These are phyloP conservation scores for Ilex paraguariensis DNA, from an alignment of 305 asterid genomes.

Conservation along the genomic window DNA sequence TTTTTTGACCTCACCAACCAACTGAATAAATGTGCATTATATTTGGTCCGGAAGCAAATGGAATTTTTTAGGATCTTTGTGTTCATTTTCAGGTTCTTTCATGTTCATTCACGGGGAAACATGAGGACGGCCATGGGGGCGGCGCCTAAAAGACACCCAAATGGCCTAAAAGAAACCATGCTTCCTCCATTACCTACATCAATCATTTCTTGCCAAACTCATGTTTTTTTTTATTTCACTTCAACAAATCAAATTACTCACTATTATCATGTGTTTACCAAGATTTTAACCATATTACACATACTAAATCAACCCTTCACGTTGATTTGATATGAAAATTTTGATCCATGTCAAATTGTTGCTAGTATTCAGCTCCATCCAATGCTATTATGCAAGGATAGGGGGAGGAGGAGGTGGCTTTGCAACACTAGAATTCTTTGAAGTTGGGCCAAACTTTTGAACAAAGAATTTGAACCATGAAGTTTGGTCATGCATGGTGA, in stretches of 20 bases:
- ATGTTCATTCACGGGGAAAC: slow-evolving; percentile 3
- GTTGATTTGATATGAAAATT: too few relatives aligned
- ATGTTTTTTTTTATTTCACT: neutral
- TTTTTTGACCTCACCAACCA: slow-evolving; percentile 10
- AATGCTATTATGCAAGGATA: too few relatives aligned
- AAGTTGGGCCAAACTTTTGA: neutral
- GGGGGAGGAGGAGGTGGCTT: neutral
- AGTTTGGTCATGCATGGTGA: too few relatives aligned
- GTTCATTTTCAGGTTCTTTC: slow-evolving; percentile 1
- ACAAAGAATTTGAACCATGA: too few relatives aligned
- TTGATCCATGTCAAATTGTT: too few relatives aligned
- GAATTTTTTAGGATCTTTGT: slow-evolving; percentile 4
- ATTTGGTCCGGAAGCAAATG: slow-evolving; percentile 9
- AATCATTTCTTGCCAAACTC: slow-evolving; percentile 5
- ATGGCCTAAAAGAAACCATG: neutral
- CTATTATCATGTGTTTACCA: too few relatives aligned
- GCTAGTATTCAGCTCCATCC: too few relatives aligned
- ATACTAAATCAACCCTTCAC: too few relatives aligned
- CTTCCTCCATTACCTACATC: slow-evolving; percentile 3
- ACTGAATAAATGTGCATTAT: neutral
- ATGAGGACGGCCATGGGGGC: slow-evolving; percentile 2
- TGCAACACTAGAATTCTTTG: neutral
- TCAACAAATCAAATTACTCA: neutral
- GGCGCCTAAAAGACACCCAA: neutral
- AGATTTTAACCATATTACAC: neutral